These are phyloP conservation scores for Penicillium sp. DNA, from an alignment of 2,329 filamentous ascomycete genomes.

Conservation along the genomic window DNA sequence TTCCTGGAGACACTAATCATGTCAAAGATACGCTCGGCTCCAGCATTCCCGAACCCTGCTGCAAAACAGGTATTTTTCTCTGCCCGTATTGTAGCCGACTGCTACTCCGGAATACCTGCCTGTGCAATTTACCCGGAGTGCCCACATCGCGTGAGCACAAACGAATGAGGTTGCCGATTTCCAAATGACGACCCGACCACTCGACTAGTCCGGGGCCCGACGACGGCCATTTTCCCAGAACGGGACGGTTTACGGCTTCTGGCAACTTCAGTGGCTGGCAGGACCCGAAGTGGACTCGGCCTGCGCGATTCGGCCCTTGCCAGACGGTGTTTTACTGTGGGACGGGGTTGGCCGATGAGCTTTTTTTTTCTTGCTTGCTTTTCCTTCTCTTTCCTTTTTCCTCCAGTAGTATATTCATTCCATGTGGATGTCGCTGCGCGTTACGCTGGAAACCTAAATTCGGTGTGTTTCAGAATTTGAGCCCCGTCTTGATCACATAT, in stretches of 20 bases:
- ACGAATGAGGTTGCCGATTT: constrained; percentile 1
- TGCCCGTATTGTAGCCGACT: constrained; percentile 2
- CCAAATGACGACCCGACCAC: background rate
- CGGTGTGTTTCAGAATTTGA: background rate
- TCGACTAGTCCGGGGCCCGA: constrained; percentile 21
- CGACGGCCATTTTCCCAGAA: constrained; percentile 21
- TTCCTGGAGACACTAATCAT: background rate
- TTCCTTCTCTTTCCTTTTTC: background rate
- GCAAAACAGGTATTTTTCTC: background rate
- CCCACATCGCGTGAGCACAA: constrained; percentile 9
- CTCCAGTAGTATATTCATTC: background rate
- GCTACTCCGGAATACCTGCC: background rate
- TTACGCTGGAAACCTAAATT: background rate
- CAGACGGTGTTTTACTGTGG: constrained; percentile 1
- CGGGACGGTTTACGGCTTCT: constrained; percentile 9
- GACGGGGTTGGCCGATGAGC: background rate
- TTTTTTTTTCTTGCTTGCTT: background rate
- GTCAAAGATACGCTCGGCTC: background rate
- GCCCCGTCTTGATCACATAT: background rate
- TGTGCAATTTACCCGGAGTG: constrained; percentile 12
- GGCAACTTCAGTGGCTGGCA: constrained; percentile 10
- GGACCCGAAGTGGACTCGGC: constrained; percentile 20
- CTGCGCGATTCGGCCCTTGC: constrained; percentile 1
- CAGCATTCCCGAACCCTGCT: background rate
- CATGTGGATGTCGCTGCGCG: background rate